Conservation (phyloP, 148 eudicot species). For the Rhododendron williamsianum region DNA sequence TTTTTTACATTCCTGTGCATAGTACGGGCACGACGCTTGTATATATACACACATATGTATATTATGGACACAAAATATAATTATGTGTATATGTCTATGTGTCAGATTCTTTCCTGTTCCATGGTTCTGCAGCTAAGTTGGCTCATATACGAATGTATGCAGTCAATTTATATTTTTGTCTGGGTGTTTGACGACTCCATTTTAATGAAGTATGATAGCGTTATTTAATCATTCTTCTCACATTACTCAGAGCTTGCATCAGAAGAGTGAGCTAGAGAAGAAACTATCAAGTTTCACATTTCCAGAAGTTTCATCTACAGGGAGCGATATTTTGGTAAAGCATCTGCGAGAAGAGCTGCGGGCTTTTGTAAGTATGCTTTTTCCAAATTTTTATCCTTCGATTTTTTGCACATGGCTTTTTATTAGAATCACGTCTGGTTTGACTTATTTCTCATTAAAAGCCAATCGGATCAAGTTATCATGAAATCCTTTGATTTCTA, state of each 20-base stretch:
- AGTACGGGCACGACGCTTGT: too few relatives aligned
- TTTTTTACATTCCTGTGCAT: too few relatives aligned
- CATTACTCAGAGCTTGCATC: constrained; percentile 54
- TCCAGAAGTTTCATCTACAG: constrained; percentile 42
- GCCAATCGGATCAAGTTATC: background rate
- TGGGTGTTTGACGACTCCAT: background rate
- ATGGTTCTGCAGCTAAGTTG: background rate
- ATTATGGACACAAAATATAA: too few relatives aligned
- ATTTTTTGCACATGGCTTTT: background rate
- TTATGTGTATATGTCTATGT: background rate
- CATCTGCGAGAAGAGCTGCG: constrained; percentile 86
- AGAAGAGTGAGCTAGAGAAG: constrained; percentile 61
- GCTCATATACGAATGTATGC: background rate
- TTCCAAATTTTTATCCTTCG: background rate
- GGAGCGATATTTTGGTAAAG: constrained; percentile 56
- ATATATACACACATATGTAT: too few relatives aligned
- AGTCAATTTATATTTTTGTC: background rate
- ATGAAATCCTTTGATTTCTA: background rate
- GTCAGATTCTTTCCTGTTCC: background rate
- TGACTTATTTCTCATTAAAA: background rate
- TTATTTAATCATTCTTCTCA: constrained; percentile 13
- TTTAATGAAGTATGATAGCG: background rate
- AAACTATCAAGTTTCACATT: constrained; percentile 34
- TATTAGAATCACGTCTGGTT: background rate
- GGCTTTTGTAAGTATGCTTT: constrained; percentile 51